Evolutionary conservation across 1,284 basidiomycete species (phyloP), one percentile per base, ranked within the genome.

Genomic region (Pyrrhoderma noxium): DNA sequence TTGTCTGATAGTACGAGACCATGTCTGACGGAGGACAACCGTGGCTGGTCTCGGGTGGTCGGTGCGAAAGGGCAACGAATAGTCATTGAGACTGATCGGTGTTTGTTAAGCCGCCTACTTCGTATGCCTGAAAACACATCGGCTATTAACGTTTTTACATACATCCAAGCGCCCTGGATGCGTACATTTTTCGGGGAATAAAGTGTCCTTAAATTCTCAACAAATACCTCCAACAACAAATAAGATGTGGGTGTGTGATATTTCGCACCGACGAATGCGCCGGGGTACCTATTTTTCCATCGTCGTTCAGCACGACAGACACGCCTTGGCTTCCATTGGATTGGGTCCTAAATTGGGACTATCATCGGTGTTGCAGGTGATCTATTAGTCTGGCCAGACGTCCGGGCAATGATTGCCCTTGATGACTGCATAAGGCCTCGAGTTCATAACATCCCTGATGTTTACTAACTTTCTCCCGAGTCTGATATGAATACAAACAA

Each of bases 1-100:
- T 59, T 5, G 73, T 68, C 25, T 77, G 71, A 25, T 83, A 70
- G 62, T 83, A 85, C 1, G 64, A 64, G 16, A 70, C 1, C 37
- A 37, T 44, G 18, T 16, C 14, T 5, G 27, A 5, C 11, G 11
- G 27, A 31, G 27, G 5, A 31, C 27, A 31, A 31, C 27, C 11
- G 5, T 5, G 5, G 27, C 11, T 5, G 5, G 27, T 31, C 27
- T 31, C 27, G 27, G 27, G 11, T 31, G 27, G 27, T 31, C 27
- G 27, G 27, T 31, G 27, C 27, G 27, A 31, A 31, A 31, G 11
- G 27, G 27, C 5, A 31, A 31, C 27, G 11, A 31, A 31, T 31
- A 31, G 27, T 11, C 5, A 31, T 31, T 31, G 7, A 11, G 11
- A 31, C 5, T 31, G 27, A 31, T 31, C 27, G 27, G 27, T 31